Evolutionary conservation across 768 basidiomycete species (phyloP).

Genomic region (Lactarius evosmus): DNA sequence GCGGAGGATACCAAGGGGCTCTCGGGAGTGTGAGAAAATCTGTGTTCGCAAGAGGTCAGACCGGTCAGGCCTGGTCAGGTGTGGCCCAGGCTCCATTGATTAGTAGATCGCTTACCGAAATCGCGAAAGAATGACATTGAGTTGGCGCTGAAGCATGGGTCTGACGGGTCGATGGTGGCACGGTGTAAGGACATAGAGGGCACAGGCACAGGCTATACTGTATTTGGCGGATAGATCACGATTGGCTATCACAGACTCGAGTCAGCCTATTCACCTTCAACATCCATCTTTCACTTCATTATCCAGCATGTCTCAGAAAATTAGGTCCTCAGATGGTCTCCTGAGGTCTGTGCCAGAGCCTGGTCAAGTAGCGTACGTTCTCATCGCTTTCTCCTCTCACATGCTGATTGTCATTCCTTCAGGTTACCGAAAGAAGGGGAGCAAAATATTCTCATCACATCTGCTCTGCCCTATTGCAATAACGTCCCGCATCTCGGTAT

Average conservation of each 20-base stretch:
- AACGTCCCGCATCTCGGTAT: constrained; percentile 94
- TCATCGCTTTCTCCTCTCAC: not conserved
- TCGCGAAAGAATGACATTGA: constrained; percentile 4
- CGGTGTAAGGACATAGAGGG: not conserved
- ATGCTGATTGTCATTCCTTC: constrained; percentile 14
- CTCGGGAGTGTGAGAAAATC: not conserved
- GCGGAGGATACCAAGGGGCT: not conserved
- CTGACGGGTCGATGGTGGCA: not conserved
- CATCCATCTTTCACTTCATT: not conserved
- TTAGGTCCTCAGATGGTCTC: constrained; percentile 43
- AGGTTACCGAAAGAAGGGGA: constrained; percentile 83
- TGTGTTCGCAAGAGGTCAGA: not conserved
- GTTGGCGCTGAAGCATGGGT: not conserved
- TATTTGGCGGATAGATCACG: constrained; percentile 6
- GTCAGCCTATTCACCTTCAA: not conserved
- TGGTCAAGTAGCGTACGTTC: constrained; percentile 44
- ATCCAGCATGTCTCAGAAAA: constrained; percentile 37
- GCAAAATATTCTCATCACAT: constrained; percentile 87
- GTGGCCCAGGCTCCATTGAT: not conserved
- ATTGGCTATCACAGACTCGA: not conserved
- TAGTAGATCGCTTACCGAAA: constrained; percentile 5
- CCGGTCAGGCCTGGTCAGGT: no score
- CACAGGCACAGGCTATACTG: no score
- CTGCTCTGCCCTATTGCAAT: constrained; percentile 94
- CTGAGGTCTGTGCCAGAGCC: constrained; percentile 43